phyloP scores from a whole-genome alignment of 192 early-diverging fungal genomes.

The Coemansia sp. region DNA sequence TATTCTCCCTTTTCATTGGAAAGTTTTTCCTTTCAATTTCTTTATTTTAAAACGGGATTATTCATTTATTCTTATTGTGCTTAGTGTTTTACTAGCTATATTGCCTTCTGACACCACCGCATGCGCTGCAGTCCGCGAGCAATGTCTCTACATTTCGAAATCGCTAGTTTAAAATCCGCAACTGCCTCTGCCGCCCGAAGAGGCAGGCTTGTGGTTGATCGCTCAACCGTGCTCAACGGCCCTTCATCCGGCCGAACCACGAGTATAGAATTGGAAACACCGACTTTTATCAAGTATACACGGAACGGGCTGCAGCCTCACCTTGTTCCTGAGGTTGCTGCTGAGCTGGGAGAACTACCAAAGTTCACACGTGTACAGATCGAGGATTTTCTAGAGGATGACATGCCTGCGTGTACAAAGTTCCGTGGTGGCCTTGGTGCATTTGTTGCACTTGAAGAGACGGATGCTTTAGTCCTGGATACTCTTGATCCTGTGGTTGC shows the following conservation, averaged over 20 bases:
- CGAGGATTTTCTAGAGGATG: slow-evolving; percentile 49
- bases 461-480: slow-evolving; percentile 37
- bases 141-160: slow-evolving; percentile 47
- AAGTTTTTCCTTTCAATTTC: background rate
- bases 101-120: background rate
- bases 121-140: slow-evolving; percentile 2
- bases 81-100: background rate
- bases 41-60: background rate
- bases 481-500: slow-evolving; percentile 36
- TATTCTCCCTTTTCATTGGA: too few relatives aligned
- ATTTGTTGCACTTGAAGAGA: slow-evolving; percentile 25
- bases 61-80: background rate
- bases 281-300: slow-evolving; percentile 49
- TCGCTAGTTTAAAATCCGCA: slow-evolving; percentile 6
- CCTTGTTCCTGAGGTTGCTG: slow-evolving; percentile 48
- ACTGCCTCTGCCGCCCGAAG: slow-evolving; percentile 17
- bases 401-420: slow-evolving; percentile 4
- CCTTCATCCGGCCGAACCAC: background rate
- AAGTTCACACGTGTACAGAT: slow-evolving; percentile 41
- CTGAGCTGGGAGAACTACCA: slow-evolving; percentile 32
- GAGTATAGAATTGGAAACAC: slow-evolving; percentile 29
- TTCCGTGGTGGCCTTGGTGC: slow-evolving; percentile 23
- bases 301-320: slow-evolving; percentile 51
- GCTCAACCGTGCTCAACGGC: background rate
- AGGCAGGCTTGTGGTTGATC: slow-evolving; percentile 29